Percentiles rank a stretch among this genome's conserved stretches.
phyloP scores from a whole-genome alignment of 257 asterid species.

The Ballota nigra region DNA sequence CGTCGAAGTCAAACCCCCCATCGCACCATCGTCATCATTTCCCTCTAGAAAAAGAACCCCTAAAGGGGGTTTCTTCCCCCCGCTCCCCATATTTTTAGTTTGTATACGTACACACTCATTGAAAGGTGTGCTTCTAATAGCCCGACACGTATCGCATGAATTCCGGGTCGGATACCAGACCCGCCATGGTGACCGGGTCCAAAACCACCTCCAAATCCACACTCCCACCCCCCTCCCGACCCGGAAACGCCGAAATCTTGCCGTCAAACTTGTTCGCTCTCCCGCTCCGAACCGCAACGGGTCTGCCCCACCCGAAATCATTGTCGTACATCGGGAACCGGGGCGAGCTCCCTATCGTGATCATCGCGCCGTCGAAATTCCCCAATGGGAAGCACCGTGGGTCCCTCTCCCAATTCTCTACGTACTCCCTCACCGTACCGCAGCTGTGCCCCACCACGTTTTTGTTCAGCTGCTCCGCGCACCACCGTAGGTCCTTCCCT shows the following conservation, averaged over 20 bases:
- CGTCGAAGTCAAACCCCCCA: neutral
- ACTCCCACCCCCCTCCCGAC: conserved; percentile 37
- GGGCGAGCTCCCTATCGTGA: conserved; percentile 51
- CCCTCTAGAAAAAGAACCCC: too few species aligned
- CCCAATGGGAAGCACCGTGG: conserved; percentile 59
- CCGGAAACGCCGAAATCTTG: conserved; percentile 55
- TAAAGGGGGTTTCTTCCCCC: too few species aligned
- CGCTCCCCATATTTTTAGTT: neutral
- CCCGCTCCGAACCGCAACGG: conserved; percentile 44
- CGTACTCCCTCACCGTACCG: conserved; percentile 32
- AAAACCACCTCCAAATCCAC: conserved; percentile 55
- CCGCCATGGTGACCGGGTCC: conserved; percentile 45
- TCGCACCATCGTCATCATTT: too few species aligned
- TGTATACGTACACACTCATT: neutral
- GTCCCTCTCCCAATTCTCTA: conserved; percentile 44
- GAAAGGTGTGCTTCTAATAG: neutral
- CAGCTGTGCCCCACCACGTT: conserved; percentile 45
- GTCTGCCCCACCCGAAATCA: conserved; percentile 59
- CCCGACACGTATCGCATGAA: conserved; percentile 46
- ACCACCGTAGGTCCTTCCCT: conserved; percentile 42
- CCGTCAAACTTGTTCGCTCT: conserved; percentile 56
- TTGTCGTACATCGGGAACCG: conserved; percentile 52
- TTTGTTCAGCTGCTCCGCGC: conserved; percentile 46
- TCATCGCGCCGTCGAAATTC: conserved; percentile 56
- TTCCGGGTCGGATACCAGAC: conserved; percentile 36